Base-by-base conservation (phyloP, 2,329 filamentous ascomycete genomes). In the Penicillium sp. region DNA sequence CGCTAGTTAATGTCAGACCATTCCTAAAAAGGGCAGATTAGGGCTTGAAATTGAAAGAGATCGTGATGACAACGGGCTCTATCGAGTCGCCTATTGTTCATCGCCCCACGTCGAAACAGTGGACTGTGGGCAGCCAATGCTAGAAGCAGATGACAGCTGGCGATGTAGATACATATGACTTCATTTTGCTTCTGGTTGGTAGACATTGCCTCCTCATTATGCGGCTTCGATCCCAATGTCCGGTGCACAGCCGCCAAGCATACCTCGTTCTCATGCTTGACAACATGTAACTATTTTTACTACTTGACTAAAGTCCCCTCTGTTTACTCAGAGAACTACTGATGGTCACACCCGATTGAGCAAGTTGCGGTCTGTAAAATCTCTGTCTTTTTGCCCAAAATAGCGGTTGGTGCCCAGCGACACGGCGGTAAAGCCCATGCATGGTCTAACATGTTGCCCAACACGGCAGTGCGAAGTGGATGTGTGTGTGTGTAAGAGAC, bases 321-420 rank as follows among this genome's bases (percentile, higher is more conserved):
- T 45, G 16, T 18, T 42, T 42, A 26, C 36, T 44, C 35, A 34
- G 13, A 6, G 19, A 9, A 13, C 9, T 19, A 13, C 14, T 34
- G 51, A 44, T 46, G 18, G 35, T 49, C 38, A 47, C 18, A 40
- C 35, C 29, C 32, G 34, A 40, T 43, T n/a, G 26, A 53, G 52
- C 55, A 64, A 66, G 57, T 66, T 66, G 62, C 63, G 63, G 63
- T 66, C 63, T 66, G 63, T 49, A 42, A 60, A 42, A 29, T 58
- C 52, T 47, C 51, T 54, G 54, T 50, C 29, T 64, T 61, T 51
- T 59, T 44, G 61, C 60, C 61, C 57, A 59, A 65, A 60, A 45
- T 30, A 36, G 44, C 38, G 59, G 62, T 70, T 68, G 68, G 63
- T 70, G 68, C 68, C 68, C 68, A 70, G 68, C 62, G 65, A 60